Evolutionary conservation across 2,329 filamentous ascomycete genomes (phyloP), one percentile per base, ranked within the genome.

Genomic region (Lecanicillium sp.): DNA sequence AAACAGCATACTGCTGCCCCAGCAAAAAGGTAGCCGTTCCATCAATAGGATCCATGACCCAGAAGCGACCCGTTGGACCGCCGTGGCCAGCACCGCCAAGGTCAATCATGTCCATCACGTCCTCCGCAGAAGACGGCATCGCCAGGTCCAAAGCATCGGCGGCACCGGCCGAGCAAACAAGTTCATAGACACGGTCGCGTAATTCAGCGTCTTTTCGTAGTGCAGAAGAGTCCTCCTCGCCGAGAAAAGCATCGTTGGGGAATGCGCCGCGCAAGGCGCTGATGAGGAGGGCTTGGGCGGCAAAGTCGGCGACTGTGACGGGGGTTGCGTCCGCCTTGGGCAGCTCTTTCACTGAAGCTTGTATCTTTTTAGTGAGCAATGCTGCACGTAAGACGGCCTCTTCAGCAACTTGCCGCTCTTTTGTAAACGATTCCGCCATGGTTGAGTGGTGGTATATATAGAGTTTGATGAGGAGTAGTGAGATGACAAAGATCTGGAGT

Each of bases 21-120:
- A 59, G 59, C 46, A 82, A 69, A 42, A 79, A 82, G 0, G 75
- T 73, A 13, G 70, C 71, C 1, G 78, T 82, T 20, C 78, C 78
- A 47, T 82, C 78, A 7, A 82, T 71, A 1, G 78, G 78, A 49
- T 82, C 78, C 52, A 82, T 68, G 20, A 77, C 68, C 78, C 78
- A 82, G 37, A 73, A 66, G 1, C 69, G 59, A 0, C 65, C 59
- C 3, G 56, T 40, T 9, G 37, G 40, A 2, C 67, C 43, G 47
- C 60, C 44, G 9, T 54, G 46, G 1, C 66, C 67, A 3, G 59
- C 51, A 1, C 64, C 70, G 2, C 78, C 78, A 11, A 71, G 57
- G 51, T 81, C 76, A 49, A 82, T 78, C n/a, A 72, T 49, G n/a
- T 70, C 58, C 11, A 81, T 64, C 67, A 81, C 74, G 40, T 79